Percentiles rank a stretch among this genome's conserved stretches.
These are phyloP conservation scores for Omphalea diandra DNA, from an alignment of 441 rosid genomes.

Conservation along the genomic window DNA sequence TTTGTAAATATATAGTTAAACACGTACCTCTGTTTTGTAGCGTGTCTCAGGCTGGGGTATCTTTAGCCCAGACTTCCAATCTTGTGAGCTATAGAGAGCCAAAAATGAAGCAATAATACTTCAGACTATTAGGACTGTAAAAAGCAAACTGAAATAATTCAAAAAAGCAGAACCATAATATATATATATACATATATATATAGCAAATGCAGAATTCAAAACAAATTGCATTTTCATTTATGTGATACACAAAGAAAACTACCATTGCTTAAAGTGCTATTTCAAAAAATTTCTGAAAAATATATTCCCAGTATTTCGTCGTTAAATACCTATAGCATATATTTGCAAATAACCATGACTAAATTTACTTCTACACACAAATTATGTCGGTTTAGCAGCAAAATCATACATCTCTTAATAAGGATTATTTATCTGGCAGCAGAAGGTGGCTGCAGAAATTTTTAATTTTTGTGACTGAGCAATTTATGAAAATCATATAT, in stretches of 20 bases:
- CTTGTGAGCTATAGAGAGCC: constrained; percentile 57
- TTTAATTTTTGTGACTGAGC: too few species aligned
- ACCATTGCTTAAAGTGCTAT: neutral
- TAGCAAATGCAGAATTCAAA: neutral
- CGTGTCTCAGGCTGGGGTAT: constrained; percentile 89
- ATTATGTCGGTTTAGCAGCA: too few species aligned
- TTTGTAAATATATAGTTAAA: neutral
- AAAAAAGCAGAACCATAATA: neutral
- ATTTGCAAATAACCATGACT: neutral
- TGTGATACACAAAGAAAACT: too few species aligned
- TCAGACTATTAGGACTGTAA: neutral
- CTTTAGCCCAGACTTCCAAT: constrained; percentile 88
- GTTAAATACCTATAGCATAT: neutral
- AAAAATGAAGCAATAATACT: neutral
- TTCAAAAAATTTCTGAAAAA: neutral
- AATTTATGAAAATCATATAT: too few species aligned
- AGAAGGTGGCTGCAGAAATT: too few species aligned
- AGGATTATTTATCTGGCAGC: too few species aligned
- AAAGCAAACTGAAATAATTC: neutral
- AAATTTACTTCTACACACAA: too few species aligned
- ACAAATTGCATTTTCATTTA: too few species aligned
- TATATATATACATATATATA: too few species aligned
- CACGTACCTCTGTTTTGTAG: constrained; percentile 71
- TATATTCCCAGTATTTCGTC: neutral
- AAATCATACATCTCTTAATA: too few species aligned